A percentile compares a stretch with the other conserved stretches of the same genome.
These are phyloP conservation scores for Ocimum tenuiflorum DNA, from an alignment of 257 asterid species.

Conservation along the genomic window DNA sequence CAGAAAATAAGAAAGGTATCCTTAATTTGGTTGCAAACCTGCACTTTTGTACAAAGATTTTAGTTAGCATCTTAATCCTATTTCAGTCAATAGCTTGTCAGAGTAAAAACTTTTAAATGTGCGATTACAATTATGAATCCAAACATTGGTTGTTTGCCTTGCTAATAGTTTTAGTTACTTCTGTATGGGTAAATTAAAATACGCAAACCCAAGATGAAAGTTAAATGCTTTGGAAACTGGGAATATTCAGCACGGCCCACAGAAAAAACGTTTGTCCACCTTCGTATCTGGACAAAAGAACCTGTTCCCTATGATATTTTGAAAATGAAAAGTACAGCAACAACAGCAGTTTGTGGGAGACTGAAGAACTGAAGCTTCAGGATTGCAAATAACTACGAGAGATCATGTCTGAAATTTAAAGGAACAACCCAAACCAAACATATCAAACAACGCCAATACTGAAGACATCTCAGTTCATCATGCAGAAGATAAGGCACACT, in stretches of 20 bases:
- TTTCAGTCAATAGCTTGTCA: background rate
- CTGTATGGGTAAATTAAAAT: background rate
- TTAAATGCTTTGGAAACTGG: background rate
- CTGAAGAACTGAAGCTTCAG: constrained; percentile 1
- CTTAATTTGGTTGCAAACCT: background rate
- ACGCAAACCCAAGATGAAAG: background rate
- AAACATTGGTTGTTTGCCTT: background rate
- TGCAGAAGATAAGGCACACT: constrained; percentile 31
- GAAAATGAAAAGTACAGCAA: too few species aligned
- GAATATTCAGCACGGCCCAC: too few species aligned
- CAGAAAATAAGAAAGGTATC: background rate
- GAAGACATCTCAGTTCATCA: constrained; percentile 8
- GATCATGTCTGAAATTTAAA: background rate
- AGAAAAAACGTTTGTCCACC: too few species aligned
- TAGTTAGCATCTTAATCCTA: background rate
- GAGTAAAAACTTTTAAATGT: too few species aligned
- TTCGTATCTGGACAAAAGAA: too few species aligned
- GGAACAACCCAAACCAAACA: background rate
- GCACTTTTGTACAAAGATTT: background rate
- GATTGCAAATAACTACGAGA: background rate
- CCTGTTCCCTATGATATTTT: too few species aligned
- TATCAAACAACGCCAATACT: background rate
- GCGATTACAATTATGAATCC: background rate
- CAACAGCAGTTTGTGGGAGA: background rate
- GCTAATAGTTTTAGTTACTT: background rate